Evolutionary conservation across 2,329 filamentous ascomycete genomes (phyloP).

Genomic region (Thyridium curvatum): DNA sequence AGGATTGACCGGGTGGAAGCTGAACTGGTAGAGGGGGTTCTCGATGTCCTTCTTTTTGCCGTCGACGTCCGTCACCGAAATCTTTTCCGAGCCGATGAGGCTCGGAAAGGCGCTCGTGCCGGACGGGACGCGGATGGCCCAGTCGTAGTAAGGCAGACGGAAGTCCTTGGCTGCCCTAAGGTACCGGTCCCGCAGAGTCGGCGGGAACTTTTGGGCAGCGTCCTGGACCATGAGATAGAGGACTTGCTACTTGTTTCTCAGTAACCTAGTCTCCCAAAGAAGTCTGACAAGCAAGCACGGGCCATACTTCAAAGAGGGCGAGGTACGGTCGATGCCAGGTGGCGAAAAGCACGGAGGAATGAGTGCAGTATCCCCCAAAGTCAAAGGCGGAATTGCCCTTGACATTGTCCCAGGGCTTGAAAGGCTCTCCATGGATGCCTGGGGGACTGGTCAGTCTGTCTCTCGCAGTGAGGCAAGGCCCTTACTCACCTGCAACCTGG

Average conservation of each 20-base stretch:
- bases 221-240: slow-evolving; percentile 15
- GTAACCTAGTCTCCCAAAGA: too few relatives aligned
- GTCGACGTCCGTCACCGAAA: slow-evolving; percentile 14
- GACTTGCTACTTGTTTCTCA: slow-evolving; percentile 12
- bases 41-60: slow-evolving; percentile 12
- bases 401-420: slow-evolving; percentile 48
- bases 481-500: slow-evolving; percentile 46
- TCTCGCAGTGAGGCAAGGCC: neutral
- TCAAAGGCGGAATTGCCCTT: slow-evolving; percentile 21
- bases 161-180: slow-evolving; percentile 17
- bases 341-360: slow-evolving; percentile 67
- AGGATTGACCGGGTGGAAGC: slow-evolving; percentile 14
- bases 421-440: slow-evolving; percentile 60
- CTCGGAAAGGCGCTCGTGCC: slow-evolving; percentile 11
- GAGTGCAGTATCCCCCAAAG: slow-evolving; percentile 58
- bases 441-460: neutral
- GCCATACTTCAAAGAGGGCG: slow-evolving; percentile 51
- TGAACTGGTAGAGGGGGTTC: slow-evolving; percentile 21
- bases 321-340: slow-evolving; percentile 83
- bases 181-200: slow-evolving; percentile 14
- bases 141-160: slow-evolving; percentile 27
- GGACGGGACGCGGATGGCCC: slow-evolving; percentile 16
- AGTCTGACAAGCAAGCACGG: slow-evolving; percentile 59
- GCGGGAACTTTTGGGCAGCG: slow-evolving; percentile 15
- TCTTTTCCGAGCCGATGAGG: slow-evolving; percentile 9